Evolutionary conservation across 441 rosid genomes (phyloP).

Genomic region (Heliophila coronopifolia): DNA sequence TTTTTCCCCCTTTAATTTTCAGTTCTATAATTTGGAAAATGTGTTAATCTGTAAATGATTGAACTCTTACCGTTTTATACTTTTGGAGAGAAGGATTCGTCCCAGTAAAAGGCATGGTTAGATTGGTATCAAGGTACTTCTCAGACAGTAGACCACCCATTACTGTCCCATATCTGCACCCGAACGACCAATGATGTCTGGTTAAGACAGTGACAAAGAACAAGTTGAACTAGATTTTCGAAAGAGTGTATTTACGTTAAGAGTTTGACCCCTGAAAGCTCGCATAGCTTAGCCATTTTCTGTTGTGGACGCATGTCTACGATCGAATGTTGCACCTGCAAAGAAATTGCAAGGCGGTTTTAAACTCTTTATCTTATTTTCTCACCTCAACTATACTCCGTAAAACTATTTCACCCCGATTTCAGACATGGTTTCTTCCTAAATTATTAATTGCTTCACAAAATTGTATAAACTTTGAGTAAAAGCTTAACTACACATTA

Average conservation of each 20-base stretch:
- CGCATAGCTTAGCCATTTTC: constrained; percentile 90
- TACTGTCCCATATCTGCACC: constrained; percentile 78
- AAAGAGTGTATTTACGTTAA: constrained; percentile 55
- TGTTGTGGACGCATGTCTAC: constrained; percentile 96
- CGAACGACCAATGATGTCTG: constrained; percentile 15
- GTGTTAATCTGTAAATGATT: background rate
- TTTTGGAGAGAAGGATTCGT: constrained; percentile 87
- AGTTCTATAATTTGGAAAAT: too few relatives aligned
- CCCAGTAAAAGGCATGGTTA: constrained; percentile 76
- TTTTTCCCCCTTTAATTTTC: too few relatives aligned
- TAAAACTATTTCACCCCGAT: too few relatives aligned
- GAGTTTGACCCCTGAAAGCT: constrained; percentile 79
- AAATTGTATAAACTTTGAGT: too few relatives aligned
- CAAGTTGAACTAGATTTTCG: background rate
- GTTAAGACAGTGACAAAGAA: background rate
- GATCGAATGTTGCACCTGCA: constrained; percentile 87
- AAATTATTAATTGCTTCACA: too few relatives aligned
- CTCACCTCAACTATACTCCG: too few relatives aligned
- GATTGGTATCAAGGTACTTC: constrained; percentile 82
- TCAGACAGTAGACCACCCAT: constrained; percentile 94
- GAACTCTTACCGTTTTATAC: constrained; percentile 64
- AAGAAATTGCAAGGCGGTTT: too few relatives aligned
- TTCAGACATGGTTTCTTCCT: too few relatives aligned
- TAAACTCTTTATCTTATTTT: too few relatives aligned
- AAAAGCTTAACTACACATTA: too few relatives aligned